Base-by-base conservation (phyloP, 371 early-diverging fungal genomes). In the Blastocladiella emersonii region DNA sequence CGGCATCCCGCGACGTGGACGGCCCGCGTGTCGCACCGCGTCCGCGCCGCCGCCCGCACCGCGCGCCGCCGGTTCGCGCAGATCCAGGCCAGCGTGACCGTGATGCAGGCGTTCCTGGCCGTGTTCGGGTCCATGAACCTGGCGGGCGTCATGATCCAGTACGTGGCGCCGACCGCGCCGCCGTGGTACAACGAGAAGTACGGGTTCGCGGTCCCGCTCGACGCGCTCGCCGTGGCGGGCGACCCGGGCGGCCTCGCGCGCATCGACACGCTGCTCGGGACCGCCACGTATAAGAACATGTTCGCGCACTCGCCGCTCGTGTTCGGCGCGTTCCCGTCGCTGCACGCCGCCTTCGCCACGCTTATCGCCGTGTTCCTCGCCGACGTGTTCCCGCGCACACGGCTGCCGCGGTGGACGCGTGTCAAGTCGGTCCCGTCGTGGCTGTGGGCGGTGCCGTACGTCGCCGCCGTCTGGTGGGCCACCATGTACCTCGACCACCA, bases 401-500 rank as follows among this genome's bases (percentile, higher is more conserved):
- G n/a, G n/a, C n/a, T n/a, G n/a, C n/a, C n/a, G n/a, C n/a, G n/a
- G n/a, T n/a, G n/a, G n/a, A n/a, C n/a, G n/a, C 19, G 19, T 48
- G 7, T 4, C 7, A 53, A 4, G 15, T 8, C 55, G 27, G 34
- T 53, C 7, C 55, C 55, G 39, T 3, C 10, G 56, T 56, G 7
- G 15, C 56, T 12, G 25, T 8, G 4, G 37, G 27, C 27, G 5
- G 62, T 78, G 19, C 57, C 65, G 10, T 85, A 86, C 67, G 76
- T 82, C 30, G 69, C 78, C 63, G 85, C 85, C 86, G 74, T 85
- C 69, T 85, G 86, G 88, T 85, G 82, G 79, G 76, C 85, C 0
- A 86, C 86, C 64, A 82, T 88, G 80, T 88, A 88, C 66, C 70
- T 86, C 30, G 80, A 80, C 10, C 88, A 88, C 60, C 86, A 88